Base-by-base conservation (phyloP, 495 filamentous ascomycete species). In the Penicillium waksmanii region DNA sequence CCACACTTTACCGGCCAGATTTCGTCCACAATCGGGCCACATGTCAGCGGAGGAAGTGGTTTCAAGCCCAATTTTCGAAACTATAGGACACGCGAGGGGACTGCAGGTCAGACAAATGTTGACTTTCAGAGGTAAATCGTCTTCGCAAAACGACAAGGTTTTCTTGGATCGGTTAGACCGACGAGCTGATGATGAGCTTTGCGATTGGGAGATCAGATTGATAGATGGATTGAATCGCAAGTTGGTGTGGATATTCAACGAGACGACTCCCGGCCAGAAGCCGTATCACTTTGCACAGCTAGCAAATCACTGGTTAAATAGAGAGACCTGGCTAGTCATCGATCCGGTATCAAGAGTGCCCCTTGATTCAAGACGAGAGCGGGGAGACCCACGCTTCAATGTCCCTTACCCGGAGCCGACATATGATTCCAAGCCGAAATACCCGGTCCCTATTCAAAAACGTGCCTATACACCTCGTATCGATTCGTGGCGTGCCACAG, bases 251-350 rank as follows among this genome's bases (percentile, higher is more conserved):
- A 56, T 74, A n/a, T 62, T 66, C 25, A 62, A 71, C 34, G 77
- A 80, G 59, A 62, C 72, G 13, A 73, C 62, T 6, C 75, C 78
- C 3, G 78, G 78, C 9, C 66, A 70, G 54, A 76, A 71, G 52
- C 72, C 76, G 5, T 80, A 72, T 53, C 76, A 79, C 49, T 79
- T 80, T 53, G 60, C 74, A 12, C 55, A 74, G 19, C 72, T 80
- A 36, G 67, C 76, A 25, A 79, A 78, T 35, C 77, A 79, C 55
- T 80, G 76, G 76, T 35, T 79, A 25, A 80, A 78, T 46, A 65
- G 56, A 42, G 66, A 71, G 27, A 77, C 75, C 5, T 77, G 75
- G 76, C 43, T 77, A 23, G 74, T 80, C 19, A 69, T 67, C 53
- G 74, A 78, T 48, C 74, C 75, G 7, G 53, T 70, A 25, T 77